Evolutionary conservation across 371 early-diverging fungal species (phyloP).

Genomic region (Mucor irregularis): DNA sequence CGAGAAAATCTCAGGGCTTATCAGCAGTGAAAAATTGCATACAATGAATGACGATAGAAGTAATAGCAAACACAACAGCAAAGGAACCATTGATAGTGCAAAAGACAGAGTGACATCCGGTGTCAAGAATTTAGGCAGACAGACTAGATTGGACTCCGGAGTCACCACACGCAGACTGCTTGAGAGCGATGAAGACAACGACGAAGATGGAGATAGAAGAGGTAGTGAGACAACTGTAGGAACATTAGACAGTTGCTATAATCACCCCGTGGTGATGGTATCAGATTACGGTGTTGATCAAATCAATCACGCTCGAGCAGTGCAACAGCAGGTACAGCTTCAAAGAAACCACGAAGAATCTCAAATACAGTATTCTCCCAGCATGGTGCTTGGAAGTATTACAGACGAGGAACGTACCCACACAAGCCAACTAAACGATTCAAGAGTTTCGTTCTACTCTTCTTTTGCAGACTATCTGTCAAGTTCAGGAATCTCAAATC

Average conservation of each 20-base stretch:
- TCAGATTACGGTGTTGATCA: slow-evolving; percentile 10
- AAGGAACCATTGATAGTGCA: background rate
- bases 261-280: slow-evolving; percentile 3
- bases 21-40: too few species aligned
- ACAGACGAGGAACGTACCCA: background rate
- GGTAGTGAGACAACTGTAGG: slow-evolving; percentile 18
- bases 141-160: slow-evolving; percentile 13
- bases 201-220: slow-evolving; percentile 1
- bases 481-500: background rate
- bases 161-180: slow-evolving; percentile 14
- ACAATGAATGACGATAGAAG: background rate
- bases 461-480: slow-evolving; percentile 4
- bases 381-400: background rate
- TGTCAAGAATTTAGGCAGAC: background rate
- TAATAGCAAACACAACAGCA: background rate
- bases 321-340: slow-evolving; percentile 8
- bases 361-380: background rate
- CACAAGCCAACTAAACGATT: background rate
- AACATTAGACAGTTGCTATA: slow-evolving; percentile 12
- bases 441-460: slow-evolving; percentile 6
- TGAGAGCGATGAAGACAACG: background rate
- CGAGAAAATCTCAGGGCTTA: too few species aligned
- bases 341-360: background rate
- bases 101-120: background rate
- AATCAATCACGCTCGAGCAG: background rate